Evolutionary conservation across 192 early-diverging fungal species (phyloP).

Genomic region (Pilobolus umbonatus): DNA sequence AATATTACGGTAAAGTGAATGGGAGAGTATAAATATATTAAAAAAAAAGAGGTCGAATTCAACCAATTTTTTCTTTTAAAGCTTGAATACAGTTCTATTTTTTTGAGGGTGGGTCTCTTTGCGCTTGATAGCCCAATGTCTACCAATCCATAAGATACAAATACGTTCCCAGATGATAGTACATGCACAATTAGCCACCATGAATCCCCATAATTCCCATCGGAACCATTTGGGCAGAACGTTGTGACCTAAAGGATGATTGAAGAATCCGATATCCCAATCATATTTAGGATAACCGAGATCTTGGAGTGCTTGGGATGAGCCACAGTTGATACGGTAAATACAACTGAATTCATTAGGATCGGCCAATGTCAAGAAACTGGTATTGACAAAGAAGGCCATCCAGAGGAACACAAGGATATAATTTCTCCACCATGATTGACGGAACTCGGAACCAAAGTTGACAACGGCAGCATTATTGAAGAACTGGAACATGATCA

Average conservation of each 20-base stretch:
- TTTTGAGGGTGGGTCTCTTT: slow-evolving; percentile 18
- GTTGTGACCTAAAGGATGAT: slow-evolving; percentile 67
- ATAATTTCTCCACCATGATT: slow-evolving; percentile 60
- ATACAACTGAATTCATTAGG: slow-evolving; percentile 51
- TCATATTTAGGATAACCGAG: slow-evolving; percentile 35
- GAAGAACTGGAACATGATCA: slow-evolving; percentile 68
- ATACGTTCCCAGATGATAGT: slow-evolving; percentile 46
- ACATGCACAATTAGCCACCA: slow-evolving; percentile 37
- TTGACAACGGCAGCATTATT: slow-evolving; percentile 65
- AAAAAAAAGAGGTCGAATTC: background rate
- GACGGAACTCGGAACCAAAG: slow-evolving; percentile 63
- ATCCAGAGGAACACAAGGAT: slow-evolving; percentile 50
- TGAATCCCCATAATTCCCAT: slow-evolving; percentile 53
- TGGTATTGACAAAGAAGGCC: slow-evolving; percentile 43
- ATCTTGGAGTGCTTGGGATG: slow-evolving; percentile 31
- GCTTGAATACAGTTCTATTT: slow-evolving; percentile 27
- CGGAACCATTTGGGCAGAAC: slow-evolving; percentile 62
- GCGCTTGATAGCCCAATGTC: slow-evolving; percentile 34
- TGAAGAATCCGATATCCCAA: slow-evolving; percentile 51
- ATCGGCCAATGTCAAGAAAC: slow-evolving; percentile 47
- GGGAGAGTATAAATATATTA: background rate
- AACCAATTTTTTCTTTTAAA: slow-evolving; percentile 18
- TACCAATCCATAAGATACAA: slow-evolving; percentile 48
- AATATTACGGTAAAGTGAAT: too few species aligned
- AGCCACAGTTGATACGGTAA: slow-evolving; percentile 74